Evolutionary conservation across 208 protist species (phyloP).

Genomic region (Leishmania tropica): DNA sequence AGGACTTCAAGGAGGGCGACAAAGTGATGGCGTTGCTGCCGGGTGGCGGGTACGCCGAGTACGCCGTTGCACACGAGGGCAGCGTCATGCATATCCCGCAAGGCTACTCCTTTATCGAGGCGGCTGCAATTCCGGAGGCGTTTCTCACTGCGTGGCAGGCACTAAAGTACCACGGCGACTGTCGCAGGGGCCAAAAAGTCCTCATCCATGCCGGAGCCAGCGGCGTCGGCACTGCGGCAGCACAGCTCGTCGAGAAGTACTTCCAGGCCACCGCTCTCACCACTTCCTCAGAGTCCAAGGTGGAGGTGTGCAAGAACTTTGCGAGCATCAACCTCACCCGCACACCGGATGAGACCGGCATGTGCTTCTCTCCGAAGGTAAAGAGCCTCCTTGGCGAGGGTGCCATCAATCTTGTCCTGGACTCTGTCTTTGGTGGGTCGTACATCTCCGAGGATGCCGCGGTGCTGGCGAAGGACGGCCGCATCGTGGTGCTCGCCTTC

Average conservation of each 20-base stretch:
- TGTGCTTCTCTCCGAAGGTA: slow-evolving; percentile 74
- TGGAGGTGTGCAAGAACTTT: slow-evolving; percentile 77
- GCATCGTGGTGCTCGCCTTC: slow-evolving; percentile 67
- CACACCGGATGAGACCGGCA: slow-evolving; percentile 63
- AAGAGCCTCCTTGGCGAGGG: slow-evolving; percentile 48
- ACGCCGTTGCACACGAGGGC: slow-evolving; percentile 74
- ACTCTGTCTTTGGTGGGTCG: slow-evolving; percentile 76
- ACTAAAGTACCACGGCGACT: slow-evolving; percentile 69
- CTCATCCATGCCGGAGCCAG: slow-evolving; percentile 90
- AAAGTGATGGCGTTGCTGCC: slow-evolving; percentile 85
- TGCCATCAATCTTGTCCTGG: slow-evolving; percentile 72
- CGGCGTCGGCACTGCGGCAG: slow-evolving; percentile 86
- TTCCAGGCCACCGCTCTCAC: slow-evolving; percentile 69
- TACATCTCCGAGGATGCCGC: slow-evolving; percentile 70
- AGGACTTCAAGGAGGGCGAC: slow-evolving; percentile 79
- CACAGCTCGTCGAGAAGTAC: slow-evolving; percentile 85
- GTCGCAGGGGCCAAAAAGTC: slow-evolving; percentile 70
- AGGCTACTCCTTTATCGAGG: slow-evolving; percentile 85
- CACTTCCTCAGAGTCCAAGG: slow-evolving; percentile 66
- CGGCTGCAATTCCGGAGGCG: slow-evolving; percentile 90
- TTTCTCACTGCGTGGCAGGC: slow-evolving; percentile 94
- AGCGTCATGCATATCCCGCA: slow-evolving; percentile 83
- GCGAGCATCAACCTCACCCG: slow-evolving; percentile 57
- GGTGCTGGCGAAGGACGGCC: slow-evolving; percentile 71
- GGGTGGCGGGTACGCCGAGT: slow-evolving; percentile 94